Conservation (phyloP, 2,329 filamentous ascomycete species). For the Pleurostoma richardsiae region DNA sequence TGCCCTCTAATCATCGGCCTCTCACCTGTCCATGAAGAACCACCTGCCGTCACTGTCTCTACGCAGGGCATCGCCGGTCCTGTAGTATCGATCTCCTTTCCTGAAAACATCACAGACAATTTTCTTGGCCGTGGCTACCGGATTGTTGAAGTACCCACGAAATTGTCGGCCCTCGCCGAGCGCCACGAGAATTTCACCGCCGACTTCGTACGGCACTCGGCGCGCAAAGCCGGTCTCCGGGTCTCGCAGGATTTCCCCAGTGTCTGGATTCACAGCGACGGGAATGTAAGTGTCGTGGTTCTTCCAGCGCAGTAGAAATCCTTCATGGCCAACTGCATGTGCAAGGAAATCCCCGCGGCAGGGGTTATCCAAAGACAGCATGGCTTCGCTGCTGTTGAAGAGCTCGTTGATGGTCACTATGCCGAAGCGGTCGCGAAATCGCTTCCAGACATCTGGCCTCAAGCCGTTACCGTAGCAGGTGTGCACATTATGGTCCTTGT, state of each 20-base stretch:
- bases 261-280: constrained; percentile 63
- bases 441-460: constrained; percentile 63
- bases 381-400: constrained; percentile 72
- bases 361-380: constrained; percentile 57
- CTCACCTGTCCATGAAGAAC: constrained; percentile 58
- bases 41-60: constrained; percentile 58
- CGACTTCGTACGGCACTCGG: constrained; percentile 58
- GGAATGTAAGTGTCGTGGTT: constrained; percentile 55
- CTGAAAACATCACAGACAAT: constrained; percentile 59
- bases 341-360: constrained; percentile 58
- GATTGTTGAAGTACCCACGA: constrained; percentile 66
- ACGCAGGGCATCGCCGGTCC: constrained; percentile 62
- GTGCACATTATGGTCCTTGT: constrained; percentile 52
- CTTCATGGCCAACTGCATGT: constrained; percentile 67
- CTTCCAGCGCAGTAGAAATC: constrained; percentile 49
- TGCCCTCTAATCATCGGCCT: constrained; percentile 4
- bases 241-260: constrained; percentile 62
- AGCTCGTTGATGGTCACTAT: constrained; percentile 64
- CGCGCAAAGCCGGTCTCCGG: constrained; percentile 62
- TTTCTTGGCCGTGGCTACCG: constrained; percentile 62
- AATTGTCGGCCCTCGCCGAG: constrained; percentile 54
- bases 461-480: constrained; percentile 63
- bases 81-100: constrained; percentile 64
- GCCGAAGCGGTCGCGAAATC: constrained; percentile 59
- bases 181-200: constrained; percentile 71